Base-by-base conservation (phyloP, 305 asterid species). In the Galium porrigens region DNA sequence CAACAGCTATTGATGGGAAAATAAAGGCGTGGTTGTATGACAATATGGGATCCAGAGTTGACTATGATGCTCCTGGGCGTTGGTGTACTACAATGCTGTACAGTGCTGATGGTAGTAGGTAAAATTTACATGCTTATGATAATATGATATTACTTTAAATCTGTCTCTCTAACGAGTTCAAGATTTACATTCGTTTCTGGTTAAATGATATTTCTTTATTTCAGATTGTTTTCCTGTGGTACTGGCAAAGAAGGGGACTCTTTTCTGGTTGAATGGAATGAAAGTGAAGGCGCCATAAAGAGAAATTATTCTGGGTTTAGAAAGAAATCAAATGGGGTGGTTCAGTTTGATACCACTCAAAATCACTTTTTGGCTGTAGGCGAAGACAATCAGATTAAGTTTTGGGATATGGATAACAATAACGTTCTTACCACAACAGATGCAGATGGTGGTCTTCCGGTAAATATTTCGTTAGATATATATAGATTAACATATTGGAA, bases 21-120 rank as follows among this genome's bases (percentile, higher is more conserved):
- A 87, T 87, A 65, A 87, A 87, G 81, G 95, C 95, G 0, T 87
- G 95, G 95, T 84, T 87, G 61, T 87, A 87, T 65, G 95, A 87
- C 77, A 79, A 82, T 30, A 59, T 85, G 86, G 94, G 94, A 72
- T 85, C 95, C 56, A 71, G 94, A 80, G 95, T 85, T 68, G 94
- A 87, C 70, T 87, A 85, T 78, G 94, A 87, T 78, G 94, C 95
- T 72, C 95, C 95, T 27, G 95, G 95, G 25, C 94, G 73, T 67
- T 84, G 94, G 94, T 87, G 94, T 72, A 87, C 94, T n/a, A 85
- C 90, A 57, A 84, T 87, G 95, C 82, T 85, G 22, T 87, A 87
- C 67, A 87, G 94, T 74, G 94, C 95, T 54, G 95, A 87, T 82
- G 95, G 94, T 68, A 78, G 89, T 58, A 85, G 95, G 95, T 85